phyloP scores from a whole-genome alignment of 164 flowering plant genomes.

The Vitis amurensis region DNA sequence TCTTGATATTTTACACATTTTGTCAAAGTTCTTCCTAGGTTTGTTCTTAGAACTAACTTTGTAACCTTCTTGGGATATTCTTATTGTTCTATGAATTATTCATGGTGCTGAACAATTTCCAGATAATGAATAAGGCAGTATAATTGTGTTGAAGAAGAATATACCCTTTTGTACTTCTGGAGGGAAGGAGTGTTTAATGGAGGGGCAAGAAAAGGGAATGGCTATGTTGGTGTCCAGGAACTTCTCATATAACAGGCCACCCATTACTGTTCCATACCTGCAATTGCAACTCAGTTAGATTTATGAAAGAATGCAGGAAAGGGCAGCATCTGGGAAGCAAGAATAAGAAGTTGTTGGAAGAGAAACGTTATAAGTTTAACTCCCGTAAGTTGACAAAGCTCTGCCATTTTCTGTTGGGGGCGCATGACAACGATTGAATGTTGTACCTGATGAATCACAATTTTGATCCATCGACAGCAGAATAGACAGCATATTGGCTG shows the following conservation, averaged over 20 bases:
- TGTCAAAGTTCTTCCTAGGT: too few relatives aligned
- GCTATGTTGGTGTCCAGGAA: constrained; percentile 81
- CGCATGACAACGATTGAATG: constrained; percentile 98
- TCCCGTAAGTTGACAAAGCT: constrained; percentile 90
- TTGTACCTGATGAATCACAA: constrained; percentile 66
- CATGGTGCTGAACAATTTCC: neutral
- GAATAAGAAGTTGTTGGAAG: constrained; percentile 21
- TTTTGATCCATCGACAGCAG: constrained; percentile 3
- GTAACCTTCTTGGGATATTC: too few relatives aligned
- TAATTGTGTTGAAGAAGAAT: neutral
- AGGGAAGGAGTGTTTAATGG: constrained; percentile 92
- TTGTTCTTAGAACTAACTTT: too few relatives aligned
- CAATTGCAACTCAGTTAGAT: constrained; percentile 11
- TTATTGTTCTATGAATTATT: neutral
- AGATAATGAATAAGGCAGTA: neutral
- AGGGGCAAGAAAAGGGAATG: constrained; percentile 90
- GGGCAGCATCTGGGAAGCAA: too few relatives aligned
- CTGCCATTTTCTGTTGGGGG: constrained; percentile 95
- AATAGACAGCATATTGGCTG: neutral
- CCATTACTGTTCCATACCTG: constrained; percentile 99
- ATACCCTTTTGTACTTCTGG: constrained; percentile 95
- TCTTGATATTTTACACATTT: neutral
- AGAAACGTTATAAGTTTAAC: constrained; percentile 94
- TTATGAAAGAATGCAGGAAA: neutral
- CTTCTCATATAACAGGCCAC: constrained; percentile 90